Evolutionary conservation across 1,284 basidiomycete genomes (phyloP).

Genomic region (Golubevia sp.): DNA sequence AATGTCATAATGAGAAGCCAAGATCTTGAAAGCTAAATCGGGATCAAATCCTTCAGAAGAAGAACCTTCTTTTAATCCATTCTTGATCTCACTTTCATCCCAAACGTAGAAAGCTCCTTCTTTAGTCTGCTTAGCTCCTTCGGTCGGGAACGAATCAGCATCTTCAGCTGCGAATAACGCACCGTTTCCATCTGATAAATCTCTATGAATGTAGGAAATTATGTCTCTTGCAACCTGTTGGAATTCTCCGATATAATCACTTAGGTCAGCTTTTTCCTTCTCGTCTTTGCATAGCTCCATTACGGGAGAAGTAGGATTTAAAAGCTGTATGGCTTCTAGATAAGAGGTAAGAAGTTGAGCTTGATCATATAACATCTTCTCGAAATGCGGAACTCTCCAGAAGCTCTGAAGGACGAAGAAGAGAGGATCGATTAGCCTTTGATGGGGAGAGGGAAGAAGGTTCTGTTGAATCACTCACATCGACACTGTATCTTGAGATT

Average conservation of each 20-base stretch:
- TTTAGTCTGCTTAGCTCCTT: constrained; percentile 55
- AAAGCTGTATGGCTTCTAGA: constrained; percentile 46
- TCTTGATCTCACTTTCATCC: constrained; percentile 62
- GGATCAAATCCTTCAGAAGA: constrained; percentile 24
- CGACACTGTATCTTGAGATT: constrained; percentile 65
- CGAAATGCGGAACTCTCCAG: constrained; percentile 66
- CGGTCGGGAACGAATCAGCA: constrained; percentile 63
- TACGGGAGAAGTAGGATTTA: background rate
- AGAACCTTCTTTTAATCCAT: constrained; percentile 46
- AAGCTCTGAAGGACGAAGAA: too few relatives aligned
- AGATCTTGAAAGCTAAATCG: constrained; percentile 24
- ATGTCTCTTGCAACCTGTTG: constrained; percentile 43
- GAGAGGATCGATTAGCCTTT: too few relatives aligned
- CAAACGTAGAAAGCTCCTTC: constrained; percentile 66
- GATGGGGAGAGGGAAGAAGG: too few relatives aligned
- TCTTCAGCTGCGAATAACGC: constrained; percentile 65
- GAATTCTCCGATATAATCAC: constrained; percentile 6
- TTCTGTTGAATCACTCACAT: too few relatives aligned
- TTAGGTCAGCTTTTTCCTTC: background rate
- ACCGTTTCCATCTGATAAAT: constrained; percentile 61
- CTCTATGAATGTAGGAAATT: constrained; percentile 62
- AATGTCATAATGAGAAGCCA: constrained; percentile 63
- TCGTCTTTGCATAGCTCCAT: background rate
- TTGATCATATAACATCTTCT: constrained; percentile 67
- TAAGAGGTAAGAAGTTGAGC: constrained; percentile 62